These are phyloP conservation scores for Cicer judaicum DNA, from an alignment of 306 rosid genomes.

Conservation along the genomic window DNA sequence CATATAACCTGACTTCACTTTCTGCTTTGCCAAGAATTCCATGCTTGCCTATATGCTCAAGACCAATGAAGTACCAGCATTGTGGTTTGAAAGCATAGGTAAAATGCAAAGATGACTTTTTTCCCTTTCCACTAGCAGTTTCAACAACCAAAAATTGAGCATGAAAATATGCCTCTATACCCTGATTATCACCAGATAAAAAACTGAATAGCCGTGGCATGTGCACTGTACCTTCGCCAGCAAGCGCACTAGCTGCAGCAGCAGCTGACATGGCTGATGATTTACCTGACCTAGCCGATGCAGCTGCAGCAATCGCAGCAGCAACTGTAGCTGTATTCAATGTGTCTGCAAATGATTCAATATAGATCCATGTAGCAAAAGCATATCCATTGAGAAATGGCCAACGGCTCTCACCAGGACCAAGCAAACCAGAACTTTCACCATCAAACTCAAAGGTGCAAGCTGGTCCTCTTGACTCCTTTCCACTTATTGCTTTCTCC, in stretches of 20 bases:
- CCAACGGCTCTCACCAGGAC: slow-evolving; percentile 99
- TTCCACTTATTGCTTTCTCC: slow-evolving; percentile 90
- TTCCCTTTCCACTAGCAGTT: slow-evolving; percentile 92
- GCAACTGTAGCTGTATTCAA: slow-evolving; percentile 98
- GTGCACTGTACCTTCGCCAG: slow-evolving; percentile 99
- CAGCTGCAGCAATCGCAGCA: slow-evolving; percentile 99
- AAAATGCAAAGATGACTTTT: slow-evolving; percentile 93
- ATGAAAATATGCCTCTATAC: slow-evolving; percentile 97
- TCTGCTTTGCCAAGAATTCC: slow-evolving; percentile 96
- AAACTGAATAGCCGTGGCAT: slow-evolving; percentile 98
- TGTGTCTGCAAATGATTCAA: slow-evolving; percentile 99
- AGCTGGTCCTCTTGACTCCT: slow-evolving; percentile 94
- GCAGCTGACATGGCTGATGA: slow-evolving; percentile 99
- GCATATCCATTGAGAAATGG: slow-evolving; percentile 95
- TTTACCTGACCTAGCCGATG: slow-evolving; percentile 95
- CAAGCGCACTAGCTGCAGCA: slow-evolving; percentile 99
- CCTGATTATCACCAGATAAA: slow-evolving; percentile 96
- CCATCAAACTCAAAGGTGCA: slow-evolving; percentile 98
- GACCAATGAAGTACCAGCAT: slow-evolving; percentile 96
- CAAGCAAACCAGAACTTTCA: slow-evolving; percentile 99
- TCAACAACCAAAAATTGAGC: slow-evolving; percentile 99
- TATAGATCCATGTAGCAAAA: slow-evolving; percentile 98
- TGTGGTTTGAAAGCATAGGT: slow-evolving; percentile 98
- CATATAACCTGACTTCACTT: slow-evolving; percentile 87
- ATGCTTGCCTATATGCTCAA: slow-evolving; percentile 92